Evolutionary conservation across 495 filamentous ascomycete species (phyloP), one percentile per base, ranked within the genome.

Genomic region (Neurospora sp.): DNA sequence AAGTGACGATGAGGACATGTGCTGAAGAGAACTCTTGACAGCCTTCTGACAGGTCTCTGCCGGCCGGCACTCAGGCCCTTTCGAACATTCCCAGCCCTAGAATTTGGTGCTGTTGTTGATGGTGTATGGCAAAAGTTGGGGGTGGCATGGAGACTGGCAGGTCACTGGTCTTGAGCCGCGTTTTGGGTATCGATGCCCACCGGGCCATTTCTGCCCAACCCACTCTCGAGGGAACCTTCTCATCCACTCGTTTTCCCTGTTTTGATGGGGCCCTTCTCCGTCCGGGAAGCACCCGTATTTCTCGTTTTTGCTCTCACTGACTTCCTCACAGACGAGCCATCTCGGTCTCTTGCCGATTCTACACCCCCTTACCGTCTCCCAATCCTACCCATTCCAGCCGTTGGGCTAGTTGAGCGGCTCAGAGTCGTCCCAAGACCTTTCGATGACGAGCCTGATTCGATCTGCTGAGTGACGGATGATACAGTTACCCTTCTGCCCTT

Each of bases 171-270:
- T 75, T 73, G 45, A 74, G 72, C 59, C 59, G 42, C 71, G 59
- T 77, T 76, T 81, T 82, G 79, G 81, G 81, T 77, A 80, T 75
- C 74, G 79, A 79, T 71, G 73, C 75, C 79, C 75, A 48, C 69
- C 77, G 59, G 78, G 74, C 76, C 81, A 77, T 82, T 77, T 75
- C 76, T 82, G 81, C 81, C 81, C 81, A 82, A 82, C 81, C 80
- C 76, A 59, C 74, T 71, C 74, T 70, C 73, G 78, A 77, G 78
- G 75, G 77, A 77, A 76, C 72, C 72, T 75, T 75, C 70, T 77
- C 74, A 71, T 73, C 79, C 77, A 80, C 40, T 79, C 76, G 74
- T 77, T 78, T 70, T 21, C 28, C 54, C 54, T 34, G 54, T 34
- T 66, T 66, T 34, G 54, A 34, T 66, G 54, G 54, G 54, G 54